phyloP scores from a whole-genome alignment of 1,284 basidiomycete genomes.

The Sanguinoderma infundibulare region DNA sequence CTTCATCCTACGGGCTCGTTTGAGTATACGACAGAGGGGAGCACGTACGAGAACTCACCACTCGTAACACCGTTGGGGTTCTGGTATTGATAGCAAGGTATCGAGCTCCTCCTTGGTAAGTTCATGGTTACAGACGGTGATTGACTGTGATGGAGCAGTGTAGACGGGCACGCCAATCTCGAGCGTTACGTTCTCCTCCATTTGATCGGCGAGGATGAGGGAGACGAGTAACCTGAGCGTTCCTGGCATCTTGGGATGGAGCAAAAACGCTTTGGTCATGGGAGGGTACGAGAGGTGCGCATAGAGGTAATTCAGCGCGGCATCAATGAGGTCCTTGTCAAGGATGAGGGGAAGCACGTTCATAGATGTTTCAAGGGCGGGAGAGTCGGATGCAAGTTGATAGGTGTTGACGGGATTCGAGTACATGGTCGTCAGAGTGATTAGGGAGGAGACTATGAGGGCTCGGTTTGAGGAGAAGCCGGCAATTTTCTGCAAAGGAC shows the following conservation, averaged over 20 bases:
- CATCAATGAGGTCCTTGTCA: constrained; percentile 71
- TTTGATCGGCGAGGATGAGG: constrained; percentile 69
- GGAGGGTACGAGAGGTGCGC: constrained; percentile 73
- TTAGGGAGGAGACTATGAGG: constrained; percentile 68
- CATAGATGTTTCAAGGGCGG: constrained; percentile 62
- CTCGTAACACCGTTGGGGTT: constrained; percentile 78
- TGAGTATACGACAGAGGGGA: background rate
- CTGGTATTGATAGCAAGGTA: constrained; percentile 55
- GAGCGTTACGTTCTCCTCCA: constrained; percentile 64
- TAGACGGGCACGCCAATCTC: constrained; percentile 63
- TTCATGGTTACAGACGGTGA: constrained; percentile 56
- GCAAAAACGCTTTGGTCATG: constrained; percentile 78
- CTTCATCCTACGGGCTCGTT: constrained; percentile 72
- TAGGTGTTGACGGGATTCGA: constrained; percentile 61
- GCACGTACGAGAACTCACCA: constrained; percentile 53
- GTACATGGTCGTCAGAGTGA: constrained; percentile 62
- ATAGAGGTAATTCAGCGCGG: constrained; percentile 77
- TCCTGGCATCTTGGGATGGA: constrained; percentile 68
- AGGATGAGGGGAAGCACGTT: constrained; percentile 75
- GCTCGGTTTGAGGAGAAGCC: constrained; percentile 69
- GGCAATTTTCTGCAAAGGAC: constrained; percentile 46
- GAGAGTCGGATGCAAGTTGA: constrained; percentile 57
- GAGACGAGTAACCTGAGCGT: constrained; percentile 69
- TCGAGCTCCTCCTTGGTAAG: constrained; percentile 72
- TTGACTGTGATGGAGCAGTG: constrained; percentile 55